Conservation (phyloP, 2,329 filamentous ascomycete genomes). For the Xylariaceae sp. region DNA sequence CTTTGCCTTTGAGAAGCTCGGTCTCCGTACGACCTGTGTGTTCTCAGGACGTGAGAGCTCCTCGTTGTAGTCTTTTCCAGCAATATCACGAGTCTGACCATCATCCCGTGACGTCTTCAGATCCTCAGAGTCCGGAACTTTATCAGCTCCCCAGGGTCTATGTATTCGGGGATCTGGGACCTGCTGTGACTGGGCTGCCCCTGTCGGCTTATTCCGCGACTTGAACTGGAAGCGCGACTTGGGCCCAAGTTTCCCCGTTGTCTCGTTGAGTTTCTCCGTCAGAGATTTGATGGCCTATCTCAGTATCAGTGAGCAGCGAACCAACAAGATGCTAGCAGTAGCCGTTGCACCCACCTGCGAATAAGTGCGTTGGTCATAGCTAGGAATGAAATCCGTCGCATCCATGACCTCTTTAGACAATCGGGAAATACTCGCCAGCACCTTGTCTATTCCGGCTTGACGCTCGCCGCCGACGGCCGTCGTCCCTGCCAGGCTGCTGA, state of each 20-base stretch:
- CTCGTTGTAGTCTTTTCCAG: constrained; percentile 52
- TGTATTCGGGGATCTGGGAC: constrained; percentile 32
- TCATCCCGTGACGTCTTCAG: constrained; percentile 3
- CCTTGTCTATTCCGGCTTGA: constrained; percentile 73
- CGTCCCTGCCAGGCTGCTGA: constrained; percentile 60
- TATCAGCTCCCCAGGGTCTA: constrained; percentile 20
- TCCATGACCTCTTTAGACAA: constrained; percentile 83
- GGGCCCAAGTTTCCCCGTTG: constrained; percentile 62
- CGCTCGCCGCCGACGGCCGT: constrained; percentile 66
- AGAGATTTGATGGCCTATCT: constrained; percentile 70
- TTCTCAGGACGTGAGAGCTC: constrained; percentile 42
- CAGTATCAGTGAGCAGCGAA: constrained; percentile 4
- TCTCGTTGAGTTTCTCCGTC: constrained; percentile 70
- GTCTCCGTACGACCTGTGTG: constrained; percentile 45
- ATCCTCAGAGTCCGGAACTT: constrained; percentile 18
- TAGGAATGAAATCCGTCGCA: constrained; percentile 72
- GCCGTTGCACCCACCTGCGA: constrained; percentile 53
- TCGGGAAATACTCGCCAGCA: constrained; percentile 71
- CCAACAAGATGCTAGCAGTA: background rate
- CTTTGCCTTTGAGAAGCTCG: constrained; percentile 57
- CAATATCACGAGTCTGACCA: constrained; percentile 33
- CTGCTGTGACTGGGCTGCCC: constrained; percentile 39
- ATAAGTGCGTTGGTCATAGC: constrained; percentile 86
- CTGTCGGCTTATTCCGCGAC: constrained; percentile 49
- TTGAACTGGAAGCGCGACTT: constrained; percentile 84